Base-by-base conservation (phyloP, 179 eudicot species). In the Carnegiea gigantea region DNA sequence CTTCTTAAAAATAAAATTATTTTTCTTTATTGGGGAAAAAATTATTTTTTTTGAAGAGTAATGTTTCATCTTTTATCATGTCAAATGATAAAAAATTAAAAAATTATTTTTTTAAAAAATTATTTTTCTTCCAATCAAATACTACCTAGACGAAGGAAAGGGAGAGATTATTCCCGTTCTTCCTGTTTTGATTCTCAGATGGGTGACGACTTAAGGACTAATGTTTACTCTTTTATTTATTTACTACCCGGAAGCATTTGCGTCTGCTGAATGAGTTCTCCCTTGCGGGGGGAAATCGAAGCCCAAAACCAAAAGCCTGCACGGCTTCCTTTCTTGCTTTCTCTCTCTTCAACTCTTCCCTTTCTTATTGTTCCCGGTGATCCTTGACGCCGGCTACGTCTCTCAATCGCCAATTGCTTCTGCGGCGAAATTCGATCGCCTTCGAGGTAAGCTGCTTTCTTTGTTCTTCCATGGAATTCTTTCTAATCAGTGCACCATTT, bases 301-400 rank as follows among this genome's bases (percentile, higher is more conserved):
- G 72, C 38, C 72, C 57, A 51, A 51, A 51, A 17, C 17, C 72
- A 26, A 26, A 67, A 67, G n/a, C 40, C 18, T 26, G 18, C 72
- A 67, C 72, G 72, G 6, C 70, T 65, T 26, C 2, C 70, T 26
- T 28, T 67, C 72, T 28, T 15, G 1, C 72, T 67, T 11, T 26
- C 73, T 70, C 40, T 70, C 73, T 70, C 73, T 36, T 51, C 57
- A 51, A 51, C 73, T 68, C 73, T 70, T 26, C 40, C 43, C 73
- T 67, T 26, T n/a, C 71, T 26, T 67, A 26, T 67, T 40, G 67
- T 28, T 14, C 18, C 71, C 71, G 38, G 38, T 33, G 17, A 26
- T 65, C 71, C 33, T 65, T 2, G 71, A 18, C 71, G 71, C 38
- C 20, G 68, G 38, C 36, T 65, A 36, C 28, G 3, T 33, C 73